Conservation (phyloP, 345 rosid species). For the Cardamine chenopodiifolia region DNA sequence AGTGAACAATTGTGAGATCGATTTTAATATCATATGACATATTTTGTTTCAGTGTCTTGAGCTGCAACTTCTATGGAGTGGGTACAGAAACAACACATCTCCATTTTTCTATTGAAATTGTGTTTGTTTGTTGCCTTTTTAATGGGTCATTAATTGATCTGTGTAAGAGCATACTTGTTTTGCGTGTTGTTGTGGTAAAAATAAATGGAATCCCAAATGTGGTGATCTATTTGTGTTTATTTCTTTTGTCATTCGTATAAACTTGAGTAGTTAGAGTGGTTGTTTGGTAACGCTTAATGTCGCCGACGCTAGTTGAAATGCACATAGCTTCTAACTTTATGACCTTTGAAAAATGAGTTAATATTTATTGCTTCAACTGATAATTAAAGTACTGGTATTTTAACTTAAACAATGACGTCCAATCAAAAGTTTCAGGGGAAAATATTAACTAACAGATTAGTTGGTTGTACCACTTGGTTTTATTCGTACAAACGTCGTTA, state of each 20-base stretch:
- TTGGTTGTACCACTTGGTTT: not conserved
- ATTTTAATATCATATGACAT: conserved; percentile 18
- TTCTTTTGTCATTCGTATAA: not conserved
- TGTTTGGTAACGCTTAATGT: conserved; percentile 12
- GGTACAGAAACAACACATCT: conserved; percentile 24
- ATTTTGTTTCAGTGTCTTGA: conserved; percentile 38
- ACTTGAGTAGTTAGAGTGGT: conserved; percentile 5
- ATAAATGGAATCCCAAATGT: not conserved
- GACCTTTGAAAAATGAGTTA: not conserved
- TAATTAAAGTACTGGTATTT: not conserved
- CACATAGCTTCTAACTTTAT: not conserved
- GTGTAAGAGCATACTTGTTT: conserved; percentile 14
- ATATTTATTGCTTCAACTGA: not conserved
- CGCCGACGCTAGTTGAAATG: not conserved
- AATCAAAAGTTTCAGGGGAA: not conserved
- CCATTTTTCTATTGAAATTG: not conserved
- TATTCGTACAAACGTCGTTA: conserved; percentile 4
- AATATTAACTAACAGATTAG: not conserved
- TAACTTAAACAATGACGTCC: not conserved
- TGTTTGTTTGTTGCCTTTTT: conserved; percentile 1
- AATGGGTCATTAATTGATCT: not conserved
- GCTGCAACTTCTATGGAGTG: conserved; percentile 36
- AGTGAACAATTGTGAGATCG: conserved; percentile 10
- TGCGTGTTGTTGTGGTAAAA: conserved; percentile 2
- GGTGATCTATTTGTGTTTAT: not conserved